A percentile compares a stretch with the other conserved stretches of the same genome.
phyloP scores from a whole-genome alignment of 2,329 filamentous ascomycete genomes.

The Apiospora hydei region DNA sequence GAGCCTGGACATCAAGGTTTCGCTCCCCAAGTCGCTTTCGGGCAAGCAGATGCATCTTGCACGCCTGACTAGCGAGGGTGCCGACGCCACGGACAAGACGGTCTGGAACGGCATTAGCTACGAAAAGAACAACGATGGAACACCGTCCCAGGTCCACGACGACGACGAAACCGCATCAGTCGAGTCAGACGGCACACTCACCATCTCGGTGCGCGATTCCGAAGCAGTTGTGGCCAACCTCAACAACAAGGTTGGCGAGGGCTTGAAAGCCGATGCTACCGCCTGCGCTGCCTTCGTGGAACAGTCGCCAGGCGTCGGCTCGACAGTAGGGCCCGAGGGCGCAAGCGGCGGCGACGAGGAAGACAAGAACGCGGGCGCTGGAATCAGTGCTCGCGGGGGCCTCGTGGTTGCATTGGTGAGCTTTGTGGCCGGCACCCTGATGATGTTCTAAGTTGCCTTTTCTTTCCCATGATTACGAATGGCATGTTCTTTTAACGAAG shows the following conservation, averaged over 20 bases:
- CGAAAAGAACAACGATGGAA: slow-evolving; percentile 50
- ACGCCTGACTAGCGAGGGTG: slow-evolving; percentile 54
- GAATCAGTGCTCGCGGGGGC: background rate
- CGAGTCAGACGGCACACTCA: slow-evolving; percentile 42
- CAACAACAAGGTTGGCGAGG: slow-evolving; percentile 36
- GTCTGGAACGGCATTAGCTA: slow-evolving; percentile 57
- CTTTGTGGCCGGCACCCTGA: slow-evolving; percentile 18
- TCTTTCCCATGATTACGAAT: background rate
- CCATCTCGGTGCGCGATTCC: slow-evolving; percentile 49
- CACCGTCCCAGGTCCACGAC: slow-evolving; percentile 43
- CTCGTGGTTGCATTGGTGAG: slow-evolving; percentile 4
- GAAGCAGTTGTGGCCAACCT: slow-evolving; percentile 55
- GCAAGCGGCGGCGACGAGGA: background rate
- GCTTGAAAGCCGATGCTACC: slow-evolving; percentile 13
- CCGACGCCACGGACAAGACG: slow-evolving; percentile 49
- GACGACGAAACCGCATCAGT: slow-evolving; percentile 42
- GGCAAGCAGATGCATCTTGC: slow-evolving; percentile 54
- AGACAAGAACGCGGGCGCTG: background rate
- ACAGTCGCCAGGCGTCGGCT: slow-evolving; percentile 10
- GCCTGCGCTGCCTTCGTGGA: slow-evolving; percentile 25
- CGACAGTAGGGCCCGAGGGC: background rate
- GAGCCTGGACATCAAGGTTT: slow-evolving; percentile 49
- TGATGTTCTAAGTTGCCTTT: slow-evolving; percentile 7
- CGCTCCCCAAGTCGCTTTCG: slow-evolving; percentile 45
- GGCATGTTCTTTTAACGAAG: background rate